These are phyloP conservation scores for Ramichloridium luteum DNA, from an alignment of 2,329 filamentous ascomycete species.

Conservation along the genomic window DNA sequence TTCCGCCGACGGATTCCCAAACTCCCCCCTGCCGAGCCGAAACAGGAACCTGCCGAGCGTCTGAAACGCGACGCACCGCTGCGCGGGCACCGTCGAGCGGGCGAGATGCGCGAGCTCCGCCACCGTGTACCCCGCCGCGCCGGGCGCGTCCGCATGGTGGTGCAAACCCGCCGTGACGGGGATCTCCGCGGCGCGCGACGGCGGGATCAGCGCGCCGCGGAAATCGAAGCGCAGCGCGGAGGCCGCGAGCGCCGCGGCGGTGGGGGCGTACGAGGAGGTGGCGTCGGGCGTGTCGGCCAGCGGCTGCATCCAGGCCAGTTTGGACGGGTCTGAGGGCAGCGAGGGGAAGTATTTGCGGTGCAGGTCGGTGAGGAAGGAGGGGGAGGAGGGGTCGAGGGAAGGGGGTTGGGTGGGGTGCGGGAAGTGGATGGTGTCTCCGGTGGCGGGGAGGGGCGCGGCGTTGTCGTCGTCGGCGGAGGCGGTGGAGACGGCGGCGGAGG, in stretches of 20 bases:
- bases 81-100: slow-evolving; percentile 69
- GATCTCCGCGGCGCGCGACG: slow-evolving; percentile 58
- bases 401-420: slow-evolving; percentile 45
- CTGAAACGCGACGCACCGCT: slow-evolving; percentile 85
- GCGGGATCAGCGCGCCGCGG: slow-evolving; percentile 65
- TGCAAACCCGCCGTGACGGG: slow-evolving; percentile 72
- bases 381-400: slow-evolving; percentile 71
- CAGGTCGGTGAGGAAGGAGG: slow-evolving; percentile 70
- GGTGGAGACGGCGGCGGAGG: slow-evolving; percentile 10
- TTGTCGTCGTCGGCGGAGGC: too few relatives aligned
- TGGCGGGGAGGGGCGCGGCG: background rate
- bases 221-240: slow-evolving; percentile 83
- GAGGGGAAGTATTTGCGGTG: slow-evolving; percentile 90
- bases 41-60: slow-evolving; percentile 78
- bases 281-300: too few relatives aligned
- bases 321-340: slow-evolving; percentile 70
- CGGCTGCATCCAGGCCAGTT: slow-evolving; percentile 78
- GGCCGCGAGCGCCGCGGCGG: slow-evolving; percentile 57
- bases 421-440: slow-evolving; percentile 47
- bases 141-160: slow-evolving; percentile 84
- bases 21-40: slow-evolving; percentile 63
- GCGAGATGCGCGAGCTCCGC: slow-evolving; percentile 71
- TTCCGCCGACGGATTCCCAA: slow-evolving; percentile 45
- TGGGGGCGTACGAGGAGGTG: slow-evolving; percentile 64
- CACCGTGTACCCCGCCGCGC: slow-evolving; percentile 88